Conservation (phyloP, 2,329 filamentous ascomycete genomes). For the Verticillium dahliae region DNA sequence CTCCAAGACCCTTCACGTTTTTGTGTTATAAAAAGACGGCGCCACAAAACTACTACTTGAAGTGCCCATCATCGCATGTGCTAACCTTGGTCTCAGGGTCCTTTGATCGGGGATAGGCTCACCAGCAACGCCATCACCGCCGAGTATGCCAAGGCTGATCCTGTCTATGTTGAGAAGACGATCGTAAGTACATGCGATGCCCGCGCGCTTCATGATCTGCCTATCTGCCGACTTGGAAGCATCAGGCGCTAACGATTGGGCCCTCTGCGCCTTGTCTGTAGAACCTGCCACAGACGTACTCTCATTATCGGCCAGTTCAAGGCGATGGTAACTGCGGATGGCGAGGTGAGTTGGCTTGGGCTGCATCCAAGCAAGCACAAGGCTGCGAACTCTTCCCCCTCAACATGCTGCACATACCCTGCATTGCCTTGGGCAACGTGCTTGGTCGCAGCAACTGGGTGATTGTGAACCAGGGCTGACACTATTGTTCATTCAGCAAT, state of each 20-base stretch:
- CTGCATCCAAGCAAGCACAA: neutral
- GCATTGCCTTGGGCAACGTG: constrained; percentile 1
- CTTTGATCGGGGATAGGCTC: constrained; percentile 72
- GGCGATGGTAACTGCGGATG: constrained; percentile 97
- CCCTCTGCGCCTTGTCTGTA: constrained; percentile 25
- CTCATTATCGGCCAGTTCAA: constrained; percentile 78
- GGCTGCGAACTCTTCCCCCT: neutral
- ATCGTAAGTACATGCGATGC: constrained; percentile 50
- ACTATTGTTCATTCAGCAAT: constrained; percentile 55
- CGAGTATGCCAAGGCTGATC: constrained; percentile 85
- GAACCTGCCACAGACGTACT: constrained; percentile 77
- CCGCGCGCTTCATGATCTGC: neutral
- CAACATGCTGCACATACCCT: constrained; percentile 6
- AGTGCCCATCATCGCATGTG: constrained; percentile 13
- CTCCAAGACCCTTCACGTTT: neutral
- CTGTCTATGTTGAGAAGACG: constrained; percentile 80
- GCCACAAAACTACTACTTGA: neutral
- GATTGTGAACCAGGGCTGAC: neutral
- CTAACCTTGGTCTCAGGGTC: constrained; percentile 53
- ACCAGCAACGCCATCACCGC: constrained; percentile 71
- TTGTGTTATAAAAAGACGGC: neutral
- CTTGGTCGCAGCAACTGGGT: neutral
- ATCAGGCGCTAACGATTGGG: neutral
- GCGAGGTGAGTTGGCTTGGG: constrained; percentile 65
- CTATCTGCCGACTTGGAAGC: constrained; percentile 9